A percentile compares a stretch with the other conserved stretches of the same genome.
Evolutionary conservation across 352 stramenopile genomes (phyloP).

Genomic region (Peronospora destructor): DNA sequence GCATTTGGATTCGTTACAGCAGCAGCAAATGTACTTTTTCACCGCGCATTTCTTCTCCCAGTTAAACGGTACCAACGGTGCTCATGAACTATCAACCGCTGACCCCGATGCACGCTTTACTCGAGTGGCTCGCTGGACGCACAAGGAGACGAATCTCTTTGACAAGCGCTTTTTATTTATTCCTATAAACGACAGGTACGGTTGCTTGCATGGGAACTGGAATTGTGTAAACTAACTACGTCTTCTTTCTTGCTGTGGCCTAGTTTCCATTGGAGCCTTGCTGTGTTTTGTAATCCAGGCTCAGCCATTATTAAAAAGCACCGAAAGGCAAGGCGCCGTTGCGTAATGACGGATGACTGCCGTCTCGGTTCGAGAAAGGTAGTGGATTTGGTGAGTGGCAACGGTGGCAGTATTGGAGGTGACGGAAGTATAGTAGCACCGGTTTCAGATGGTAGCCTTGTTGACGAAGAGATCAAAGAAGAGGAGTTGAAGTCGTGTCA

Average conservation of each 20-base stretch:
- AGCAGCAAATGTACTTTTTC: conserved; percentile 87
- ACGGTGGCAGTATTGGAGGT: neutral
- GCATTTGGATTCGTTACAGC: conserved; percentile 52
- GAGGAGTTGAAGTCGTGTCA: conserved; percentile 41
- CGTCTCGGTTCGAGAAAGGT: conserved; percentile 15
- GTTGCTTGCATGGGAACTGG: neutral
- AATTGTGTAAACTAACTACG: conserved; percentile 1
- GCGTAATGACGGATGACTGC: neutral
- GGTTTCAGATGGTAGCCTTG: neutral
- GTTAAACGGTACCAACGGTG: conserved; percentile 49
- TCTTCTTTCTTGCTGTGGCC: neutral
- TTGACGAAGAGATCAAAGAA: conserved; percentile 33
- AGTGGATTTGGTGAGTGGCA: conserved; percentile 32
- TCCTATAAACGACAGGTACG: conserved; percentile 83
- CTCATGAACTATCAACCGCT: conserved; percentile 19
- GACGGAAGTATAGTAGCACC: neutral
- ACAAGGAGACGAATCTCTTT: conserved; percentile 79
- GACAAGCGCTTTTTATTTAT: conserved; percentile 84
- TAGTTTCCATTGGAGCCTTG: conserved; percentile 88
- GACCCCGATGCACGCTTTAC: conserved; percentile 44
- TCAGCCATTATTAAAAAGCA: conserved; percentile 56
- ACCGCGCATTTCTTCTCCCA: conserved; percentile 94
- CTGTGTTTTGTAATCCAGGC: conserved; percentile 79
- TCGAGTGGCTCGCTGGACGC: conserved; percentile 73
- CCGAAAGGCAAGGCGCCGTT: conserved; percentile 17